Conservation (phyloP, 1,284 basidiomycete genomes). For the Tilletia horrida region DNA sequence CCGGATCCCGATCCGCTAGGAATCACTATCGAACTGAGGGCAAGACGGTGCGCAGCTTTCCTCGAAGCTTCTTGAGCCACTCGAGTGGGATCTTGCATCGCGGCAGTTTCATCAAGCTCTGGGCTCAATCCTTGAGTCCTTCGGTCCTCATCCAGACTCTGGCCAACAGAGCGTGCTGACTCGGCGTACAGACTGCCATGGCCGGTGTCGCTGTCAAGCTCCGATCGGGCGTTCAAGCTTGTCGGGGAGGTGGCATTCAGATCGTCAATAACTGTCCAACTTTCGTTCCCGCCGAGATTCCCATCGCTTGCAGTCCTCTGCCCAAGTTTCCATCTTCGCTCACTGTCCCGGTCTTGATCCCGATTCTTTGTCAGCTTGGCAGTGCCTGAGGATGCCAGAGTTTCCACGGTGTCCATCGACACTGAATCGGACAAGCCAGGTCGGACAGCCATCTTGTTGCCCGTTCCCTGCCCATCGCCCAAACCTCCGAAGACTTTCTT, state of each 20-base stretch:
- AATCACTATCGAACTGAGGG: not conserved
- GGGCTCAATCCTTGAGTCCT: not conserved
- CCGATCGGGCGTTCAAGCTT: not conserved
- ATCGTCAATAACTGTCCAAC: not conserved
- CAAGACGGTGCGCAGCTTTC: not conserved
- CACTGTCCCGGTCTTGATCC: not conserved
- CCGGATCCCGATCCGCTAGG: slow-evolving; percentile 16
- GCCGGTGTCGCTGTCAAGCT: not conserved
- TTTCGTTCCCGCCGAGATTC: not conserved
- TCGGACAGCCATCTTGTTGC: not conserved
- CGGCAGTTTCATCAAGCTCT: slow-evolving; percentile 5
- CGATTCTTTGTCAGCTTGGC: not conserved
- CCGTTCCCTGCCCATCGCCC: not conserved
- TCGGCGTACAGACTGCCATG: not conserved
- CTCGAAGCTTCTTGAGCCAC: slow-evolving; percentile 1
- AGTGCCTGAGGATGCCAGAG: not conserved
- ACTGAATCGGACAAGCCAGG: not conserved
- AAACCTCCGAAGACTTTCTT: slow-evolving; percentile 10
- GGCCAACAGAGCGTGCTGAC: not conserved
- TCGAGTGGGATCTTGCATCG: slow-evolving; percentile 22
- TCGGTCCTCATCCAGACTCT: slow-evolving; percentile 9
- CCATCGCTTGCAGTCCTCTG: slow-evolving; percentile 7
- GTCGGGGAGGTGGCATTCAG: not conserved
- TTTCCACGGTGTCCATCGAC: slow-evolving; percentile 5
- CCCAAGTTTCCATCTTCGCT: not conserved